Percentiles rank a stretch among this genome's conserved stretches.
These are phyloP conservation scores for Teunomyces panamensis DNA, from an alignment of 805 yeast genomes.

Conservation along the genomic window DNA sequence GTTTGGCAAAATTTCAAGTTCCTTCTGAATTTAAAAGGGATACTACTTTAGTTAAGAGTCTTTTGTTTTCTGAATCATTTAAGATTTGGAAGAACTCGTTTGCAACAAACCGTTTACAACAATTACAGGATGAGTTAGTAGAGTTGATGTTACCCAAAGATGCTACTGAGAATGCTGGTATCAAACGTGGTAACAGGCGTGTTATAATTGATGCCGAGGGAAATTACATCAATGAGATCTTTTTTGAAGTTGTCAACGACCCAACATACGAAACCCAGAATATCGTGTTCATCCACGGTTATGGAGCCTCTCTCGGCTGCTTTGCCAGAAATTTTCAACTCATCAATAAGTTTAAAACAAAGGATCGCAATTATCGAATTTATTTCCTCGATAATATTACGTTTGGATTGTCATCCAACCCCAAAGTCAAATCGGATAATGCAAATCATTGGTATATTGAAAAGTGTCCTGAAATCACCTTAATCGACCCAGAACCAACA, in stretches of 20 bases:
- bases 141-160: constrained; percentile 30
- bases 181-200: constrained; percentile 15
- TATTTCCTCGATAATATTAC: constrained; percentile 50
- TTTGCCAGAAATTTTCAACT: constrained; percentile 52
- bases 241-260: constrained; percentile 27
- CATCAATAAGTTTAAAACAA: constrained; percentile 27
- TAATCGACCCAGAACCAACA: constrained; percentile 27
- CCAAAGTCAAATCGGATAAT: constrained; percentile 21
- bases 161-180: constrained; percentile 18
- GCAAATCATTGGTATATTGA: constrained; percentile 20
- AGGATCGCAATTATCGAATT: constrained; percentile 38
- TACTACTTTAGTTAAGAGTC: background rate
- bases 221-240: constrained; percentile 35
- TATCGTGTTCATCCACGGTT: constrained; percentile 55
- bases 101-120: constrained; percentile 21
- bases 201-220: constrained; percentile 21
- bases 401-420: constrained; percentile 54
- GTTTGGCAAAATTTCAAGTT: background rate
- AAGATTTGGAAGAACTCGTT: constrained; percentile 22
- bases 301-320: constrained; percentile 55
- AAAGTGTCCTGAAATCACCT: constrained; percentile 19
- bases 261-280: constrained; percentile 27
- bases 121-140: constrained; percentile 33
- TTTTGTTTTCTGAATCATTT: constrained; percentile 1
- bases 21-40: background rate